These are phyloP conservation scores for Abrus precatorius DNA, from an alignment of 306 rosid species.

Conservation along the genomic window DNA sequence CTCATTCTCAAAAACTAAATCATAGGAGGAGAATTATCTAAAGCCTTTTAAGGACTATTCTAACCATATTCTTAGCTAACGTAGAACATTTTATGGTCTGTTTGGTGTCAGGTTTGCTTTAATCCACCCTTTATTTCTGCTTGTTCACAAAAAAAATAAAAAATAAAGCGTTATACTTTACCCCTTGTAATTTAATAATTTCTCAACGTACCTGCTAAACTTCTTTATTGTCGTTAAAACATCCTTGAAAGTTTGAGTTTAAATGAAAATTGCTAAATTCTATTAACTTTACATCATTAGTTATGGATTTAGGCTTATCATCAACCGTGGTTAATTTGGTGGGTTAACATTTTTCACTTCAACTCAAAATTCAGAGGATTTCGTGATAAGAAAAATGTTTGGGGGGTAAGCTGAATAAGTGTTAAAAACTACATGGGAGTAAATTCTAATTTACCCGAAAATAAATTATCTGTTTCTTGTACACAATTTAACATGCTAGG, in stretches of 20 bases:
- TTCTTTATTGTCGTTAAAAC: neutral
- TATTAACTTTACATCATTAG: neutral
- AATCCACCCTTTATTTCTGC: too few relatives aligned
- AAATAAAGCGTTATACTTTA: neutral
- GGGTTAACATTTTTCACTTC: neutral
- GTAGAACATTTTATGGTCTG: neutral
- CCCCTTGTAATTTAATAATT: neutral
- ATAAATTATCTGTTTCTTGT: neutral
- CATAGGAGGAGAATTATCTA: too few relatives aligned
- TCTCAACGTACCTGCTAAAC: neutral
- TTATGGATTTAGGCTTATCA: neutral
- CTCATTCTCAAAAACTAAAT: too few relatives aligned
- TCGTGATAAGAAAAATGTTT: neutral
- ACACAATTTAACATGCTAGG: constrained; percentile 19
- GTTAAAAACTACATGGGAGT: neutral
- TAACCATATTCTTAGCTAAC: too few relatives aligned
- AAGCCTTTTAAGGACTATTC: too few relatives aligned
- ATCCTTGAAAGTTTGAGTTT: neutral
- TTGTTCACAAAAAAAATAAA: neutral
- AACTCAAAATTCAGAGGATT: neutral
- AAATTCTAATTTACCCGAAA: too few relatives aligned
- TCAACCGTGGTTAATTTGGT: neutral
- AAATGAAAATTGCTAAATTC: neutral
- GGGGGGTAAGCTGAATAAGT: neutral
- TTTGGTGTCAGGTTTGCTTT: neutral